Percentiles rank a stretch among this genome's conserved stretches.
Evolutionary conservation across 176 grass and related monocot genomes (phyloP).

Genomic region (Phyllostachys edulis): DNA sequence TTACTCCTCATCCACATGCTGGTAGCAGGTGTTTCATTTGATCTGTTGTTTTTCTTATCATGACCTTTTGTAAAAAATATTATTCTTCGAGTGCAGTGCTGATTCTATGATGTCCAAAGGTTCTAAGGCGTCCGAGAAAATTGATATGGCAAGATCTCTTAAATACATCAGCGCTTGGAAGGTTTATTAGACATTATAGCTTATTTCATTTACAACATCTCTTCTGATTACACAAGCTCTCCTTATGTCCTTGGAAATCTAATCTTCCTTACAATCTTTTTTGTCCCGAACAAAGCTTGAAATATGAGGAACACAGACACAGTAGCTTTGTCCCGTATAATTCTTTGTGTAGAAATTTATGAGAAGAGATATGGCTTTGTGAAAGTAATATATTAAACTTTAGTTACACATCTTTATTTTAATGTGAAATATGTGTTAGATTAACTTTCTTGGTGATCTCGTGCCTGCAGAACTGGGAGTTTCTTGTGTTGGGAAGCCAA

Average conservation of each 20-base stretch:
- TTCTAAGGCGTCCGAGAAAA: constrained; percentile 48
- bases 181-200: constrained; percentile 26
- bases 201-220: constrained; percentile 23
- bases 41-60: constrained; percentile 1
- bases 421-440: constrained; percentile 15
- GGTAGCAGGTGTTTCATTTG: too few relatives aligned
- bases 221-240: constrained; percentile 16
- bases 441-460: constrained; percentile 27
- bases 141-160: constrained; percentile 73
- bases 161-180: constrained; percentile 60
- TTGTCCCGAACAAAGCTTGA: constrained; percentile 51
- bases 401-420: background rate
- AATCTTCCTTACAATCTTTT: background rate
- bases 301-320: constrained; percentile 50
- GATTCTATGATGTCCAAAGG: constrained; percentile 46
- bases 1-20: too few relatives aligned
- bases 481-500: constrained; percentile 90
- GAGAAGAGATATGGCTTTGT: constrained; percentile 42
- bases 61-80: constrained; percentile 3
- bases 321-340: too few relatives aligned
- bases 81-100: constrained; percentile 56
- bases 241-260: background rate
- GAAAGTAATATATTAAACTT: constrained; percentile 42
- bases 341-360: constrained; percentile 91
- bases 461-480: constrained; percentile 75